Evolutionary conservation across 2,329 filamentous ascomycete species (phyloP), one percentile per base, ranked within the genome.

Genomic region (Ophiostoma tasmaniense): DNA sequence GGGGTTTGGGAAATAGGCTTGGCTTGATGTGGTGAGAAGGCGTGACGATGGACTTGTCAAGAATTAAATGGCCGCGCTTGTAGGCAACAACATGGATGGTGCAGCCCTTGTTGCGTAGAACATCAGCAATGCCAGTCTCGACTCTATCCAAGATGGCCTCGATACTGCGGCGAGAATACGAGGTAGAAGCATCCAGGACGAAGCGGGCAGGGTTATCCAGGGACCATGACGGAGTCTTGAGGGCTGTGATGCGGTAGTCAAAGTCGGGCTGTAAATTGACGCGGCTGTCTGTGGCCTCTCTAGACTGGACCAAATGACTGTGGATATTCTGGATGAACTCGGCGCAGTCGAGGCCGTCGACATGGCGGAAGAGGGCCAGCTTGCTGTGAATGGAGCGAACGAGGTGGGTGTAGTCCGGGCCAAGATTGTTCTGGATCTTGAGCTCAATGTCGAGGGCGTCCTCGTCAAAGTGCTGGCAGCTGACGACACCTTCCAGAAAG

Each of bases 1-100:
- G 74, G 3, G 75, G 66, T 70, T 77, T 79, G 20, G 73, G 69
- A 64, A 78, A 78, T 64, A 73, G 74, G 28, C 72, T 74, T 39
- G 72, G 75, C 28, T 73, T 75, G 10, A 73, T 73, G 20, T 74
- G 75, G 50, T 79, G 78, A 33, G 78, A 71, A 20, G 77, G 76
- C 8, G 81, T 78, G 14, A 81, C 77, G 10, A 84, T 75, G 5
- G 79, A 80, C 72, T 83, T 83, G 74, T 84, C 80, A n/a, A 84
- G 70, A 17, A 86, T 78, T 28, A 84, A 79, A 69, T 86, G 84
- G 0, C 84, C 84, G 61, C 83, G 80, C 73, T 85, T 85, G 72
- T 83, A 78, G 7, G 81, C 80, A 2, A 78, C 80, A 74, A 86
- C 76, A 28, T 79, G 81, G 66, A 84, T 77, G 5, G 80, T 78